phyloP scores from a whole-genome alignment of 805 yeast species.

The Saccharomyces paradoxus region DNA sequence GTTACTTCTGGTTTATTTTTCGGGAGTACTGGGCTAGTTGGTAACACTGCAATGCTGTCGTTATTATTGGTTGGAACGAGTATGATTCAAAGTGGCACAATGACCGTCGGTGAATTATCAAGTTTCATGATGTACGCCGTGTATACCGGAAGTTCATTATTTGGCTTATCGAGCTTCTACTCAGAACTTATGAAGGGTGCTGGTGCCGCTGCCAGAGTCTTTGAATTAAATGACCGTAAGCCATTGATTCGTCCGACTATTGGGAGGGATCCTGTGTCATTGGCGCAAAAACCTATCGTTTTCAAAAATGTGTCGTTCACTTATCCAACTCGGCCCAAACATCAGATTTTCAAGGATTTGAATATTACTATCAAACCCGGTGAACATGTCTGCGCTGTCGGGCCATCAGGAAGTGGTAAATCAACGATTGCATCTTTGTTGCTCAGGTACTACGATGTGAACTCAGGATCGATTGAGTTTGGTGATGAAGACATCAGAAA shows the following conservation, averaged over 20 bases:
- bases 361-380: constrained; percentile 62
- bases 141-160: constrained; percentile 86
- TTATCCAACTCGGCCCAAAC: constrained; percentile 79
- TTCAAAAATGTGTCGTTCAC: constrained; percentile 59
- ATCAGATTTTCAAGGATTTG: constrained; percentile 53
- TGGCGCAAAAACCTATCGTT: constrained; percentile 34
- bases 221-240: constrained; percentile 73
- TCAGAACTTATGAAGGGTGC: constrained; percentile 95
- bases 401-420: constrained; percentile 96
- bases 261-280: constrained; percentile 40
- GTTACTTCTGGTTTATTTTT: constrained; percentile 64
- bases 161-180: constrained; percentile 84
- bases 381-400: constrained; percentile 86
- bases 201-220: constrained; percentile 88
- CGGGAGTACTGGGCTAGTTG: constrained; percentile 75
- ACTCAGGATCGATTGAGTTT: constrained; percentile 51
- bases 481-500: constrained; percentile 57
- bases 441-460: constrained; percentile 77
- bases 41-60: constrained; percentile 72
- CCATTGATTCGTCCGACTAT: constrained; percentile 61
- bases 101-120: constrained; percentile 82
- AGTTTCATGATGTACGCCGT: constrained; percentile 94
- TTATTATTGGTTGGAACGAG: constrained; percentile 72
- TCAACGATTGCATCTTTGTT: constrained; percentile 77
- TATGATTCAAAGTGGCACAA: constrained; percentile 67